Percentiles rank a stretch among this genome's conserved stretches.
phyloP scores from a whole-genome alignment of 192 early-diverging fungal species.

The Entomortierella lignicola region DNA sequence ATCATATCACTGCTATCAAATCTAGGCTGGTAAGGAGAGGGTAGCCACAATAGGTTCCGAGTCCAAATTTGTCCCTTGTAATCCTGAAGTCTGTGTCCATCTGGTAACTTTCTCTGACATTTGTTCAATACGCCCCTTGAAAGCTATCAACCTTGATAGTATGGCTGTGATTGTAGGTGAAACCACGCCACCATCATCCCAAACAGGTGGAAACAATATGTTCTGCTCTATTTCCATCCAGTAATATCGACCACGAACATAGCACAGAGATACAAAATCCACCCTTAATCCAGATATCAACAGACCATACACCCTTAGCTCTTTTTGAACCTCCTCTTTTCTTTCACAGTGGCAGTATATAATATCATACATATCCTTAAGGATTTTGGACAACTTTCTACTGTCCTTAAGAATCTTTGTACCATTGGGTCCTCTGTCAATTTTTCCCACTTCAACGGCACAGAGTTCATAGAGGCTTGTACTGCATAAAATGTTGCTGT shows the following conservation, averaged over 20 bases:
- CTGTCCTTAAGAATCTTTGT: constrained; percentile 3
- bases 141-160: too few relatives aligned
- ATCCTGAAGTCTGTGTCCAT: too few relatives aligned
- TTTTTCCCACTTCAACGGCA: not conserved
- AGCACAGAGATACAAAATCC: not conserved
- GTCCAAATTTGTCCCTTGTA: too few relatives aligned
- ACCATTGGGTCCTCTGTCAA: not conserved
- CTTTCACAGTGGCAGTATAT: not conserved
- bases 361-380: constrained; percentile 6
- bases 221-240: not conserved
- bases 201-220: not conserved
- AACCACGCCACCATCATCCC: not conserved
- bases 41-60: too few relatives aligned
- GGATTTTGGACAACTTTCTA: not conserved
- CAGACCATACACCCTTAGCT: not conserved
- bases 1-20: too few relatives aligned
- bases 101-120: too few relatives aligned
- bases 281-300: not conserved
- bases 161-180: too few relatives aligned
- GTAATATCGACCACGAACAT: not conserved
- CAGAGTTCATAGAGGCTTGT: not conserved
- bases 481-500: too few relatives aligned
- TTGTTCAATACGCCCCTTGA: too few relatives aligned
- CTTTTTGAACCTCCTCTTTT: not conserved
- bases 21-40: too few relatives aligned